Conservation (phyloP, 2,329 filamentous ascomycete species). For the Epichloe scottii region DNA sequence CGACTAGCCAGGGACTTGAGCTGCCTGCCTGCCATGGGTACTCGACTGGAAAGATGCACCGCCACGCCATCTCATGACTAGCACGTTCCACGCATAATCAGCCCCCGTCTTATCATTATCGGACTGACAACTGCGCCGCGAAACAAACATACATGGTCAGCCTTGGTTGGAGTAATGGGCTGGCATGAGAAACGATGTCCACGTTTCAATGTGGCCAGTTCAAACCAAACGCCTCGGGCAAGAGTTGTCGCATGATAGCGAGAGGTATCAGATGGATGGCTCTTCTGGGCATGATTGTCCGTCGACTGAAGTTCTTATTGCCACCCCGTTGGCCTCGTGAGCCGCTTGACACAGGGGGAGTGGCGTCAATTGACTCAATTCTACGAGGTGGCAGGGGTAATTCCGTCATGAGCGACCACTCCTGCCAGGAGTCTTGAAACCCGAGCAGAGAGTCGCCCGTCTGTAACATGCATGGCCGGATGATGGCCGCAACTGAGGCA, state of each 20-base stretch:
- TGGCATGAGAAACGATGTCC: slow-evolving; percentile 9
- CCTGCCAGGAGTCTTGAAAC: neutral
- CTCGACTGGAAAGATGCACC: too few species aligned
- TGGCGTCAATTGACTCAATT: too few species aligned
- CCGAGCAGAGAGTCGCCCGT: neutral
- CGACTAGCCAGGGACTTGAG: too few species aligned
- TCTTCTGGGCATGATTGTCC: neutral
- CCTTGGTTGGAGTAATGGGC: neutral
- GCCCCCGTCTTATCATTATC: too few species aligned
- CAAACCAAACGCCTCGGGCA: slow-evolving; percentile 17
- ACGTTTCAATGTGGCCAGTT: slow-evolving; percentile 18
- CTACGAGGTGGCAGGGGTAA: neutral
- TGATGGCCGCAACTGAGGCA: neutral
- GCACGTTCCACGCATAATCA: slow-evolving; percentile 34
- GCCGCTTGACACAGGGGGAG: neutral
- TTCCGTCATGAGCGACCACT: neutral
- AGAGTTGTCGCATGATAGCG: slow-evolving; percentile 7
- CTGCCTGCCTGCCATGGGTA: too few species aligned
- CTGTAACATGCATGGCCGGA: neutral
- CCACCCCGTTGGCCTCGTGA: neutral
- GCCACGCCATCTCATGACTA: slow-evolving; percentile 22
- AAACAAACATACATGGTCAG: neutral
- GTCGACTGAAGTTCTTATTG: neutral
- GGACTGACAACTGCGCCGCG: neutral
- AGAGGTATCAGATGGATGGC: neutral